These are phyloP conservation scores for Delphinella strobiligena DNA, from an alignment of 2,329 filamentous ascomycete genomes.

Conservation along the genomic window DNA sequence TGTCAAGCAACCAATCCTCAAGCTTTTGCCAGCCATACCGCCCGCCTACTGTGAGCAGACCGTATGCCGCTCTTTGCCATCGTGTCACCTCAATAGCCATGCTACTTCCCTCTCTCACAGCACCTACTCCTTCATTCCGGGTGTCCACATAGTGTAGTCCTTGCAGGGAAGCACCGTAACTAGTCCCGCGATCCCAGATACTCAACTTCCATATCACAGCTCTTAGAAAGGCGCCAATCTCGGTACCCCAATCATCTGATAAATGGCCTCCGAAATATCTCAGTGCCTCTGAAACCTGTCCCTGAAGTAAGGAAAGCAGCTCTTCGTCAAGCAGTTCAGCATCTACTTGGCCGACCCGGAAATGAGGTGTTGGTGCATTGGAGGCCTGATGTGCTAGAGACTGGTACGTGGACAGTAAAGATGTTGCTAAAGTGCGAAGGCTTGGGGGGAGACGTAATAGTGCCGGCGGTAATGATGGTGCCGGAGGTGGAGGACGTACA, in stretches of 20 bases:
- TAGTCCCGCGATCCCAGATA: conserved; percentile 93
- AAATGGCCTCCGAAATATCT: conserved; percentile 74
- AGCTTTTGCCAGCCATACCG: conserved; percentile 85
- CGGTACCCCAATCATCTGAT: conserved; percentile 74
- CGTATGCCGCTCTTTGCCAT: conserved; percentile 76
- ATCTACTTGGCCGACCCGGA: conserved; percentile 91
- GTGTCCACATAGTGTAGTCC: conserved; percentile 86
- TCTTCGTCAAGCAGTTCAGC: conserved; percentile 92
- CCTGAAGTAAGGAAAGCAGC: conserved; percentile 70
- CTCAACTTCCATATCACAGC: conserved; percentile 84
- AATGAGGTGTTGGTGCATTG: conserved; percentile 71
- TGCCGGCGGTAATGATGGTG: conserved; percentile 12
- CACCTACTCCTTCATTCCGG: conserved; percentile 16
- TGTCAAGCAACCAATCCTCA: conserved; percentile 72
- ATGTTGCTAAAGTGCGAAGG: conserved; percentile 37
- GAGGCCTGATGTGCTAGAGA: conserved; percentile 59
- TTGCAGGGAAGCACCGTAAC: conserved; percentile 85
- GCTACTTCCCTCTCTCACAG: conserved; percentile 27
- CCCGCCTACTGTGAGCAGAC: conserved; percentile 73
- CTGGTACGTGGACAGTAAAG: conserved; percentile 11
- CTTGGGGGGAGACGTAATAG: conserved; percentile 37
- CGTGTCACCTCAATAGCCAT: conserved; percentile 49
- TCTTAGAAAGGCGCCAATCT: conserved; percentile 68
- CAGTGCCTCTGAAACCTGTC: conserved; percentile 75
- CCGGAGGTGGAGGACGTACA: conserved; percentile 38